phyloP scores from a whole-genome alignment of 2,329 filamentous ascomycete species.

The Didymellaceae sp. region DNA sequence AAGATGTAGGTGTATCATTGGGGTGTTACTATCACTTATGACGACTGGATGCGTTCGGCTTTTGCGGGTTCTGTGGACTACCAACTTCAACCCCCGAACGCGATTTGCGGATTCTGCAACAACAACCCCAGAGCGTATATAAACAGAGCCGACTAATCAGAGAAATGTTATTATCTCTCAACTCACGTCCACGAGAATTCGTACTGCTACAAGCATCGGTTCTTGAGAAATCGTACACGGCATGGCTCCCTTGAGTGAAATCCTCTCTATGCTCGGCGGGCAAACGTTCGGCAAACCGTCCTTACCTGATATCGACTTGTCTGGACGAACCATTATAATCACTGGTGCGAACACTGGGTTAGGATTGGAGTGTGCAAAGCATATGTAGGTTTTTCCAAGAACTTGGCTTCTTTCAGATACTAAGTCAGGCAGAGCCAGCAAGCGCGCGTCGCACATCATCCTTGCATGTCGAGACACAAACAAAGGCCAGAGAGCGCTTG shows the following conservation, averaged over 20 bases:
- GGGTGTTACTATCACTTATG: no score
- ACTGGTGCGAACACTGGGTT: conserved; percentile 20
- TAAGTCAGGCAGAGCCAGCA: neutral
- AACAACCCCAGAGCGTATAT: no score
- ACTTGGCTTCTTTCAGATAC: neutral
- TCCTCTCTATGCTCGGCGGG: conserved; percentile 13
- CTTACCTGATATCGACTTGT: conserved; percentile 8
- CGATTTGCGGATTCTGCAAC: no score
- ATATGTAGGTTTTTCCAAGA: conserved; percentile 7
- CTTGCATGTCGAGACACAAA: conserved; percentile 9
- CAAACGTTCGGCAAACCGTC: conserved; percentile 14
- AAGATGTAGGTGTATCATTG: no score
- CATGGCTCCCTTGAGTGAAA: conserved; percentile 19
- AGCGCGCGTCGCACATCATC: conserved; percentile 3
- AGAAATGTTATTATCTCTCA: no score
- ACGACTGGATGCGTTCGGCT: no score
- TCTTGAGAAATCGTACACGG: neutral
- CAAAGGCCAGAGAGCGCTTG: conserved; percentile 9
- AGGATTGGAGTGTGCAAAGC: conserved; percentile 17
- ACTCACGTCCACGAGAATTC: no score
- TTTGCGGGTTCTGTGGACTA: no score
- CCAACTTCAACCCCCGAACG: no score
- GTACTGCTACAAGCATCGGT: no score
- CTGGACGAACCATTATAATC: conserved; percentile 14
- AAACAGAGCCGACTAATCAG: no score